Base-by-base conservation (phyloP, 257 asterid genomes). In the Solanum medicagineum region DNA sequence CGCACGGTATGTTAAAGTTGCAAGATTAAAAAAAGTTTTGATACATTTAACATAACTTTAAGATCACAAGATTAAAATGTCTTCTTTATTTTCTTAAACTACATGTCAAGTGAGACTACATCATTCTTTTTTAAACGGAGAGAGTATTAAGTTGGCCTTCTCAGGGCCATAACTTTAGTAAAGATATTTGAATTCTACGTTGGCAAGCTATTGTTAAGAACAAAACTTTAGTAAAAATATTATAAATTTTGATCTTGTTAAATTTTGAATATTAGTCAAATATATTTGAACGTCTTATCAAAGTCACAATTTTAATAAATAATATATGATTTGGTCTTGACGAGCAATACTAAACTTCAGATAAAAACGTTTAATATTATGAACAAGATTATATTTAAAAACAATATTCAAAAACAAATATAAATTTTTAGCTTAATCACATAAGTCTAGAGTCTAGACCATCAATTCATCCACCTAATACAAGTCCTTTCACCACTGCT, bases 311-410 rank as follows among this genome's bases (percentile, higher is more conserved):
- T 22, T 62, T 5, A 4, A 7, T 62, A 22, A 22, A 22, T 2
- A 22, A 15, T 22, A 62, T 2, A 0, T 12, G 0, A 5, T 22
- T 4, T 22, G n/a, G 1, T 14, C 32, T n/a, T n/a, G 15, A 10
- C 0, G 10, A 57, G 10, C 9, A 9, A 8, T 19, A 57, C 65
- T 8, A n/a, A n/a, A 60, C 4, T 10, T 60, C 11, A n/a, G 1
- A 10, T 10, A 10, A 60, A 51, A 60, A 8, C 0, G 6, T 36
- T 36, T 3, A 36, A 29, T 29, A 29, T 29, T 32, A 3, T 4
- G 0, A 32, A 32, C 4, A 32, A 32, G 36, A 32, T 32, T 32
- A 32, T 32, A 32, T 32, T 32, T 32, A 32, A 32, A 32, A 32
- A 2, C 4, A 32, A 0, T 60, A 60, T 22, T 10, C 22, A 2